phyloP scores from a whole-genome alignment of 805 yeast species.

The Middelhovenomyces tepae region DNA sequence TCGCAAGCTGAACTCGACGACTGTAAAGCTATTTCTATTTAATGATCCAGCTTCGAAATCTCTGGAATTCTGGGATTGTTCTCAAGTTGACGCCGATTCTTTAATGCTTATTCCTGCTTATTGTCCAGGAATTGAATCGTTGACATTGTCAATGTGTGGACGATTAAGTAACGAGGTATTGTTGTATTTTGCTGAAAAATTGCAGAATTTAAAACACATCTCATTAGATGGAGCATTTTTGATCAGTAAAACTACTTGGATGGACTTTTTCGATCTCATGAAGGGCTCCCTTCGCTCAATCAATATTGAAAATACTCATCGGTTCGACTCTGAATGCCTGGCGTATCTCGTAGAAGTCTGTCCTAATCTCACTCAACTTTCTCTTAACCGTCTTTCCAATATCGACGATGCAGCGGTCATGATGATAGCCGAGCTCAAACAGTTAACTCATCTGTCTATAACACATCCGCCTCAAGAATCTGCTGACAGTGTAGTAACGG shows the following conservation, averaged over 20 bases:
- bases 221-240: constrained; percentile 86
- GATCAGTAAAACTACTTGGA: constrained; percentile 72
- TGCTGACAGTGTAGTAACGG: constrained; percentile 54
- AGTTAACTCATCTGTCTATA: constrained; percentile 51
- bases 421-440: constrained; percentile 50
- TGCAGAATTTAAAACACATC: constrained; percentile 45
- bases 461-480: constrained; percentile 32
- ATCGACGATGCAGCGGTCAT: constrained; percentile 51
- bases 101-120: constrained; percentile 62
- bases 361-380: constrained; percentile 43
- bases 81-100: constrained; percentile 59
- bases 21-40: constrained; percentile 71
- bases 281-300: constrained; percentile 50
- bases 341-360: constrained; percentile 53
- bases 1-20: constrained; percentile 64
- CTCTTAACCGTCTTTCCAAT: constrained; percentile 66
- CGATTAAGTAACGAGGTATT: constrained; percentile 74
- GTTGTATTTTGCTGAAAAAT: constrained; percentile 49
- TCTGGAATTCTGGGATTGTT: constrained; percentile 88
- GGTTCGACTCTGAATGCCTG: constrained; percentile 63
- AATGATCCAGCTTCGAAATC: constrained; percentile 47
- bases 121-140: constrained; percentile 60
- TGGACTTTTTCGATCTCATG: constrained; percentile 48
- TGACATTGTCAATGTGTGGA: constrained; percentile 88
- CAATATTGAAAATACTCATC: constrained; percentile 70